Conservation (phyloP, 2,329 filamentous ascomycete genomes). For the Neonectria hederae region DNA sequence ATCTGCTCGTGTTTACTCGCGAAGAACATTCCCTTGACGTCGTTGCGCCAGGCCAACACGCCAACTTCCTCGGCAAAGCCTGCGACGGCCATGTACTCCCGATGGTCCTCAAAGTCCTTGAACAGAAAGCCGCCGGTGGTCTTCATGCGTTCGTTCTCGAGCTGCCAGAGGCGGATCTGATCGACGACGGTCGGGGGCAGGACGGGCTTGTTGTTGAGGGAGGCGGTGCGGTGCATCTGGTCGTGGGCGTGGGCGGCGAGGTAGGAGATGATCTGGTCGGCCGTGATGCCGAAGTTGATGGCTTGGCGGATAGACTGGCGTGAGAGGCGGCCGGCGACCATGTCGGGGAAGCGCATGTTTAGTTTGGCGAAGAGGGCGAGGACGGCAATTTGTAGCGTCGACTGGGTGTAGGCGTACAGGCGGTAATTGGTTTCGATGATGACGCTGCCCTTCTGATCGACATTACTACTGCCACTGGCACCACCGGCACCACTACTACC, state of each 20-base stretch:
- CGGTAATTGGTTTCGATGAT: constrained; percentile 99
- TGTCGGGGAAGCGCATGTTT: constrained; percentile 90
- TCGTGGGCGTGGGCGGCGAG: constrained; percentile 93
- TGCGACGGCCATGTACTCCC: constrained; percentile 75
- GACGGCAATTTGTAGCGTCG: constrained; percentile 92
- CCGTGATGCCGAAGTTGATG: constrained; percentile 89
- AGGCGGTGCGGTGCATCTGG: constrained; percentile 80
- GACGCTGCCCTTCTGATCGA: constrained; percentile 78
- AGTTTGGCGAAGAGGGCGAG: constrained; percentile 89
- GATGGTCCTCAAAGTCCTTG: constrained; percentile 80
- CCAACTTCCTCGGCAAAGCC: constrained; percentile 90
- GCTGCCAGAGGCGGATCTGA: constrained; percentile 96
- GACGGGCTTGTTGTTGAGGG: constrained; percentile 70
- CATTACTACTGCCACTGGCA: constrained; percentile 43
- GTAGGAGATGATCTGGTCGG: constrained; percentile 94
- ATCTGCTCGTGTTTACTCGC: constrained; percentile 92
- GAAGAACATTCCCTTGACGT: constrained; percentile 85
- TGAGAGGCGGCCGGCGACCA: constrained; percentile 91
- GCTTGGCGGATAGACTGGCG: constrained; percentile 88
- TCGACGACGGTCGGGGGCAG: constrained; percentile 96
- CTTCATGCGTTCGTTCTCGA: constrained; percentile 95
- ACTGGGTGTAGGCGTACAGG: constrained; percentile 95
- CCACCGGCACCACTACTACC: constrained; percentile 44
- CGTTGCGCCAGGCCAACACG: constrained; percentile 87
- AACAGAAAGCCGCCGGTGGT: constrained; percentile 86